Evolutionary conservation across 1,284 basidiomycete genomes (phyloP), one percentile per base, ranked within the genome.

Genomic region (Austroboletus rostrupii): DNA sequence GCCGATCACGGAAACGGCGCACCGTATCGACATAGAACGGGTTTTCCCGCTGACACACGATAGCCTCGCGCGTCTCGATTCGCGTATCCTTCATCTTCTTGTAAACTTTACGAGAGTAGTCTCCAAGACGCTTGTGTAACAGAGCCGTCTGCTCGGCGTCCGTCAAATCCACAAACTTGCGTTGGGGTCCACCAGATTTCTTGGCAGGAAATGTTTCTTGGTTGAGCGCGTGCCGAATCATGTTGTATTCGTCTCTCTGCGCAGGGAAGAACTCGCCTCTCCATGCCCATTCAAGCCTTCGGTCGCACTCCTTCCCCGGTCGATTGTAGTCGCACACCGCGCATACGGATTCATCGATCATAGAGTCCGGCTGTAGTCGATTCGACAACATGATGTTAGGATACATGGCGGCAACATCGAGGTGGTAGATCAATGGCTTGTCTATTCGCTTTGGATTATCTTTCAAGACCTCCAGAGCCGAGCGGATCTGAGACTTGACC

Each of bases 341-440:
- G 66, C 97, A 99, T 40, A 87, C 90, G 9, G 95, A 86, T 70
- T 99, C 97, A 65, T 96, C 92, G 16, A 98, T 91, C 70, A 99
- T 91, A 1, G 97, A 97, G 70, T 99, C 97, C 2, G 97, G 97
- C 62, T 99, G 97, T 3, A 99, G 80, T 48, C 97, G 91, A 69
- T 99, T 99, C 28, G 94, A 97, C 75, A 99, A 88, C 97, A 99
- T 99, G 83, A 99, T 99, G 73, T 99, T 99, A 52, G 97, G 97
- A 66, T 99, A 99, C 97, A 99, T 99, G 58, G 97, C 97, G 2
- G 97, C 97, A 55, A 99, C 97, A 65, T 99, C 97, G 64, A 99
- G 73, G 72, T 99, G 97, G 71, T 99, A 99, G 66, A 99, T 99
- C 58, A 99, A 83, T 0, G 97, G 97, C 21, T 85, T 87, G 72